phyloP scores from a whole-genome alignment of 306 rosid genomes.

The Urtica urens region DNA sequence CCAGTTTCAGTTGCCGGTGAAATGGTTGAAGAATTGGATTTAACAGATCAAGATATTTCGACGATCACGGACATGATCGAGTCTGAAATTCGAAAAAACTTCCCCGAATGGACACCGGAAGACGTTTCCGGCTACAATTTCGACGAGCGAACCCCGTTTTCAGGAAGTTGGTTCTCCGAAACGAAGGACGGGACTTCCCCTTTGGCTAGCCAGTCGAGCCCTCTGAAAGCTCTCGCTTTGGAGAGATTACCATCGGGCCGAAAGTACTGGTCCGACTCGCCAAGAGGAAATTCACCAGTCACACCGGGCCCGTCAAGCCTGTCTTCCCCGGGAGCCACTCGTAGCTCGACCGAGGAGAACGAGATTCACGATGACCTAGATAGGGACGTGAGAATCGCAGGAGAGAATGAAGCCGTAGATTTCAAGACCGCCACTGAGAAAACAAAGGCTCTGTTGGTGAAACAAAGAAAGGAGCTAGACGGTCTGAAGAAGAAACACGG shows the following conservation, averaged over 20 bases:
- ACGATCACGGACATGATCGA: conserved; percentile 75
- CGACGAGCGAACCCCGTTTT: conserved; percentile 23
- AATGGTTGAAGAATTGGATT: conserved; percentile 93
- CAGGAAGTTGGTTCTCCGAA: conserved; percentile 27
- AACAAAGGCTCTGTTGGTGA: conserved; percentile 37
- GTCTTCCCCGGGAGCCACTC: conserved; percentile 15
- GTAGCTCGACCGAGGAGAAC: conserved; percentile 8
- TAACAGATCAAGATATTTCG: conserved; percentile 84
- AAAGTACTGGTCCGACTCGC: conserved; percentile 84
- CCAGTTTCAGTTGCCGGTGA: conserved; percentile 86
- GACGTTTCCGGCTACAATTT: conserved; percentile 19
- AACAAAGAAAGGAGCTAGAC: conserved; percentile 46
- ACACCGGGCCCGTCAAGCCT: conserved; percentile 33
- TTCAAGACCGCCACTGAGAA: conserved; percentile 22
- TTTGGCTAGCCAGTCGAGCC: conserved; percentile 14
- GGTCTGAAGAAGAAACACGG: conserved; percentile 58
- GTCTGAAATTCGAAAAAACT: conserved; percentile 51
- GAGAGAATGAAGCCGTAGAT: conserved; percentile 19
- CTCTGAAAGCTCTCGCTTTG: conserved; percentile 38
- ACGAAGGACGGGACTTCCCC: conserved; percentile 32
- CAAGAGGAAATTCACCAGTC: conserved; percentile 53
- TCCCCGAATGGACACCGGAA: conserved; percentile 50
- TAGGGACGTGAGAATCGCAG: conserved; percentile 19
- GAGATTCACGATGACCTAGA: no score
- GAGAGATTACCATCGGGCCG: conserved; percentile 89